A percentile compares a stretch with the other conserved stretches of the same genome.
Evolutionary conservation across 257 asterid genomes (phyloP).

Genomic region (Echites panduratus): DNA sequence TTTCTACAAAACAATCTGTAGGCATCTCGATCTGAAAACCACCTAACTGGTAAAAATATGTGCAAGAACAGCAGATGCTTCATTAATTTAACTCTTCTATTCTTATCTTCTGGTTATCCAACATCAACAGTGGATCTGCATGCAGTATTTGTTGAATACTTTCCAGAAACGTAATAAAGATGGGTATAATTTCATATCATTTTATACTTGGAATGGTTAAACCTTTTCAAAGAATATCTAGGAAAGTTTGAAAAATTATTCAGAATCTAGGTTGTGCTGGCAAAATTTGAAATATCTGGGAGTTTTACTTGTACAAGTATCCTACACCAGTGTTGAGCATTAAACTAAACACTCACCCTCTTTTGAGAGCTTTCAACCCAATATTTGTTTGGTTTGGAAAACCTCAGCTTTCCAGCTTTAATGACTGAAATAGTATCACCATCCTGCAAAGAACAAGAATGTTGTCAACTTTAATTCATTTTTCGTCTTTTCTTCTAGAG

Average conservation of each 20-base stretch:
- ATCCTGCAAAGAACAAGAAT: conserved; percentile 42
- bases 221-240: not conserved
- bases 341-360: conserved; percentile 45
- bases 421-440: conserved; percentile 61
- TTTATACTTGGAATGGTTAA: not conserved
- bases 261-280: not conserved
- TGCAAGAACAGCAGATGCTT: not conserved
- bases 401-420: conserved; percentile 71
- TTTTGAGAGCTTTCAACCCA: conserved; percentile 93
- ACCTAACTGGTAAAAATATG: not conserved
- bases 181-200: not conserved
- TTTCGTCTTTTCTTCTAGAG: not conserved
- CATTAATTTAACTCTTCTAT: not conserved
- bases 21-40: not conserved
- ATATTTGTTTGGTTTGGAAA: conserved; percentile 74
- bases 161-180: not conserved
- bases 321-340: not conserved
- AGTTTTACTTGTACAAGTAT: not conserved
- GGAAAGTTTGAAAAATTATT: not conserved
- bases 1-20: not conserved
- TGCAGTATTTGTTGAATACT: not conserved
- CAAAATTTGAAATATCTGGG: not conserved
- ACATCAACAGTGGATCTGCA: not conserved
- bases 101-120: not conserved
- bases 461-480: not conserved